Evolutionary conservation across 345 rosid species (phyloP).

Genomic region (Balakata baccata): DNA sequence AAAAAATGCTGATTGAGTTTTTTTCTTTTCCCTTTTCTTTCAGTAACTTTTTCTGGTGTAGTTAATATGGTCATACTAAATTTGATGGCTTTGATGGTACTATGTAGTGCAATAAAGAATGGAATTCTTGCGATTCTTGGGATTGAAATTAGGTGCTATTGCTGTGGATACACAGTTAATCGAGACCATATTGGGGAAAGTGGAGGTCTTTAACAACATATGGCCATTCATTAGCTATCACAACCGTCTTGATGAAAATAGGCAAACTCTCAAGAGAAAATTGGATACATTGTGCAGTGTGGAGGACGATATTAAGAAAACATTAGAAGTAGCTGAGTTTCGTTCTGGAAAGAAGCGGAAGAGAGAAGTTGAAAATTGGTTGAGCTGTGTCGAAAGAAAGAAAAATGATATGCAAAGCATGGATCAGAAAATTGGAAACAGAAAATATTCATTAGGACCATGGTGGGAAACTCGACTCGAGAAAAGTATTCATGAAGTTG

Average conservation of each 20-base stretch:
- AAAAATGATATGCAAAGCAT: not conserved
- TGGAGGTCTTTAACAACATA: not conserved
- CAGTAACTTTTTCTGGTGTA: not conserved
- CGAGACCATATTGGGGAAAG: not conserved
- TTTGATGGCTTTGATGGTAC: not conserved
- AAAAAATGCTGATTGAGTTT: too few species aligned
- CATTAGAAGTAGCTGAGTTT: not conserved
- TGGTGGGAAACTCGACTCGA: slow-evolving; percentile 3
- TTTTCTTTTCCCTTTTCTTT: too few species aligned
- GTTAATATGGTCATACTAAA: not conserved
- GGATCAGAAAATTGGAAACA: not conserved
- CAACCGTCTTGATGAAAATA: not conserved
- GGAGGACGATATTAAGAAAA: not conserved
- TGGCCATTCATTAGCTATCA: not conserved
- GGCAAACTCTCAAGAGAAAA: slow-evolving; percentile 3
- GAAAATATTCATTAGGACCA: slow-evolving; percentile 5
- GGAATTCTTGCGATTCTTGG: not conserved
- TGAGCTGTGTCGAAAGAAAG: not conserved
- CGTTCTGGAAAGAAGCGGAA: slow-evolving; percentile 1
- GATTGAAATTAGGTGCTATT: not conserved
- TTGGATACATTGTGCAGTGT: not conserved
- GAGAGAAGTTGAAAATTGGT: not conserved
- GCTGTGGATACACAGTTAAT: not conserved
- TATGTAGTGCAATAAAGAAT: not conserved
- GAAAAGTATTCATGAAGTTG: not conserved